These are phyloP conservation scores for Botryosphaeria agaves DNA, from an alignment of 2,329 filamentous ascomycete species.

Conservation along the genomic window DNA sequence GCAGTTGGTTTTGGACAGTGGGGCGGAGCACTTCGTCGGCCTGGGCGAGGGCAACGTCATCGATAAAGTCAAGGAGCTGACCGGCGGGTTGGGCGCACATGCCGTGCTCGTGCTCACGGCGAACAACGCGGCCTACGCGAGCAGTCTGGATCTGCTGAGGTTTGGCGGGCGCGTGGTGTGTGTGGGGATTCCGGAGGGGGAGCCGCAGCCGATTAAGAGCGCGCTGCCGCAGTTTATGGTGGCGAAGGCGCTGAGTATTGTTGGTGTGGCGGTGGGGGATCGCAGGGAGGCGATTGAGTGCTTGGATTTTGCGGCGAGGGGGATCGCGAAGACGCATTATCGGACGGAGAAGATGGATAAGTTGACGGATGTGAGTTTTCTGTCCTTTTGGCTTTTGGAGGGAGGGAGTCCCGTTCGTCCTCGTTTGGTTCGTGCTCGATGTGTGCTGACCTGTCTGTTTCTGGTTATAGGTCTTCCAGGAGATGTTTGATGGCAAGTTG, in stretches of 20 bases:
- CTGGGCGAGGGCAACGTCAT: constrained; percentile 35
- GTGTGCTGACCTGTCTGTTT: background rate
- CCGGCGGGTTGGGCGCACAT: constrained; percentile 40
- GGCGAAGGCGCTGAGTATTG: constrained; percentile 23
- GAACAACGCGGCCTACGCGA: constrained; percentile 28
- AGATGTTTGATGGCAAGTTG: constrained; percentile 27
- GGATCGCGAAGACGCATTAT: constrained; percentile 30
- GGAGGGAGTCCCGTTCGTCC: background rate
- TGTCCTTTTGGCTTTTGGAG: background rate
- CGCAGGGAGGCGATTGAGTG: constrained; percentile 31
- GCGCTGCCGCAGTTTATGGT: constrained; percentile 23
- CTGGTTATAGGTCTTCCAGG: constrained; percentile 23
- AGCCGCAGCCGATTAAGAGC: constrained; percentile 24
- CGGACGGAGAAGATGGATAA: constrained; percentile 28
- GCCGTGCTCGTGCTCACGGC: constrained; percentile 39
- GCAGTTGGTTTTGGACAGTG: constrained; percentile 41
- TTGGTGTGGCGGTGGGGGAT: constrained; percentile 28
- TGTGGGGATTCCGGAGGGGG: constrained; percentile 30
- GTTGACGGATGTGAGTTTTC: constrained; percentile 17
- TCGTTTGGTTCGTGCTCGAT: background rate
- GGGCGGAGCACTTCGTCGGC: constrained; percentile 49
- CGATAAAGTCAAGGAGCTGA: constrained; percentile 33
- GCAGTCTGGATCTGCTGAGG: constrained; percentile 21
- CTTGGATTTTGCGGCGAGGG: constrained; percentile 25
- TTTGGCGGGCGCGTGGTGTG: constrained; percentile 28